These are phyloP conservation scores for Pleurotus salmoneostramineus DNA, from an alignment of 768 basidiomycete species.

Conservation along the genomic window DNA sequence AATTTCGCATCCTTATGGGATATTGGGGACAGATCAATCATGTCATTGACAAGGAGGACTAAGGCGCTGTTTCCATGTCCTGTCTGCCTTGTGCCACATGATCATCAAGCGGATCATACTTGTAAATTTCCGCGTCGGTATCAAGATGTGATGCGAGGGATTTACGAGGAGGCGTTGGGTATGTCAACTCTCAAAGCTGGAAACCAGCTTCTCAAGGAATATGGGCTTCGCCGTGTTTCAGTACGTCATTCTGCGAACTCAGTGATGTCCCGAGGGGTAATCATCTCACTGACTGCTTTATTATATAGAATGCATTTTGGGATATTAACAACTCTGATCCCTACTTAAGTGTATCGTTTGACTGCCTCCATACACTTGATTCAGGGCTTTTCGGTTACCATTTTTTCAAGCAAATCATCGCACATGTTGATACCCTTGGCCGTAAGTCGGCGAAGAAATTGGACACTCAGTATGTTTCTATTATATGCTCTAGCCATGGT, in stretches of 20 bases:
- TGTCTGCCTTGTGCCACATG: slow-evolving; percentile 27
- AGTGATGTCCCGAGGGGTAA: not conserved
- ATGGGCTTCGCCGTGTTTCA: slow-evolving; percentile 17
- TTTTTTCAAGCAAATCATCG: slow-evolving; percentile 21
- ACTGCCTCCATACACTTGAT: slow-evolving; percentile 31
- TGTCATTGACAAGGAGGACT: slow-evolving; percentile 30
- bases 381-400: slow-evolving; percentile 29
- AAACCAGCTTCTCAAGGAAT: slow-evolving; percentile 14
- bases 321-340: slow-evolving; percentile 26
- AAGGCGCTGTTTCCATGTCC: slow-evolving; percentile 29
- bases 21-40: slow-evolving; percentile 24
- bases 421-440: slow-evolving; percentile 13
- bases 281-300: not conserved
- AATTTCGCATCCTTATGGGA: not conserved
- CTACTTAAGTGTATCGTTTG: slow-evolving; percentile 28
- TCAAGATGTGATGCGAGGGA: slow-evolving; percentile 9
- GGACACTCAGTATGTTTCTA: slow-evolving; percentile 20
- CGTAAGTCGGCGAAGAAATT: slow-evolving; percentile 11
- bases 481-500: not conserved
- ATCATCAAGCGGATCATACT: slow-evolving; percentile 18
- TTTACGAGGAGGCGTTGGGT: slow-evolving; percentile 12
- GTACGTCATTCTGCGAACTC: slow-evolving; percentile 15
- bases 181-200: slow-evolving; percentile 3
- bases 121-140: slow-evolving; percentile 14
- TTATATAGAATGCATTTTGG: slow-evolving; percentile 42